Percentiles rank a stretch among this genome's conserved stretches.
These are phyloP conservation scores for Pseudogymnoascus sp. DNA, from an alignment of 2,329 filamentous ascomycete genomes.

Conservation along the genomic window DNA sequence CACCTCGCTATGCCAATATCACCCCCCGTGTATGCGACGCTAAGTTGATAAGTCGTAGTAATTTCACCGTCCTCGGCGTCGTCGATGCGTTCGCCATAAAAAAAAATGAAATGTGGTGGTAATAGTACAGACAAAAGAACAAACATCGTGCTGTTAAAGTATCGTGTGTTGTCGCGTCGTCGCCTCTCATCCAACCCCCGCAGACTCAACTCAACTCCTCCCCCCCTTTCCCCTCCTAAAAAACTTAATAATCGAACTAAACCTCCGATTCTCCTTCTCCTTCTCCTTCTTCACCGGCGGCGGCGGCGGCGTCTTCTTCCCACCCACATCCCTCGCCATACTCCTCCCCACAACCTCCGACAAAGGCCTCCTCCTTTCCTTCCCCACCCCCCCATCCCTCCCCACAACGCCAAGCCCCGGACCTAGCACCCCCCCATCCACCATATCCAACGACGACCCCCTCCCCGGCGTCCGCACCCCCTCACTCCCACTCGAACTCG, in stretches of 20 bases:
- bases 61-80: too few relatives aligned
- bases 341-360: not conserved
- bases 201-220: not conserved
- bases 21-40: not conserved
- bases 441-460: not conserved
- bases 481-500: constrained; percentile 23
- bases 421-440: not conserved
- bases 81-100: too few relatives aligned
- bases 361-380: not conserved
- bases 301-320: not conserved
- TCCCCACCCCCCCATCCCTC: not conserved
- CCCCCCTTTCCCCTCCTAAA: not conserved
- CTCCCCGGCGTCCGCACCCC: not conserved
- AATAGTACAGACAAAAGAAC: not conserved
- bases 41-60: not conserved
- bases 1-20: not conserved
- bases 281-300: not conserved
- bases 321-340: too few relatives aligned
- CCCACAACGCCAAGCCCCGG: not conserved
- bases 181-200: too few relatives aligned
- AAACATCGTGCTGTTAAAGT: not conserved
- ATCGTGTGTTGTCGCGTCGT: not conserved
- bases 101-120: not conserved
- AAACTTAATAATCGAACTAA: not conserved
- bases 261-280: not conserved